Evolutionary conservation across 192 early-diverging fungal genomes (phyloP).

Genomic region (Gonapodya sp.): DNA sequence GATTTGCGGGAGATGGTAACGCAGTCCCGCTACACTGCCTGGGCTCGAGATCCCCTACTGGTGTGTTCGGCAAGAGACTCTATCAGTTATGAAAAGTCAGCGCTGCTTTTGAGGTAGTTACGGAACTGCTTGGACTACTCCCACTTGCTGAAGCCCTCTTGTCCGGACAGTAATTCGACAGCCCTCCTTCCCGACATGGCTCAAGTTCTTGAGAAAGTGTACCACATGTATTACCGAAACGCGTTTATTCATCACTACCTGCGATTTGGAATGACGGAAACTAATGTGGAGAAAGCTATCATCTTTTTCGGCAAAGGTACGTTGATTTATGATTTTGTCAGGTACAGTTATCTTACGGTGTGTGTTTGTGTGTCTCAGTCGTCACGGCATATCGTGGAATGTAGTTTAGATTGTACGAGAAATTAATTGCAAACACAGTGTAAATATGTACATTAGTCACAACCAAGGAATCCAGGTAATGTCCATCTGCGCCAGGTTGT

Average conservation of each 20-base stretch:
- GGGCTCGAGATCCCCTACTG: background rate
- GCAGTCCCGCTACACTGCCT: background rate
- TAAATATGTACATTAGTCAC: constrained; percentile 25
- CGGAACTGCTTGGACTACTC: background rate
- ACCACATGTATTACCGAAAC: background rate
- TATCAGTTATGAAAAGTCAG: background rate
- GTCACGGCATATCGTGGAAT: too few species aligned
- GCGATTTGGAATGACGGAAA: background rate
- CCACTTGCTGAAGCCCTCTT: background rate
- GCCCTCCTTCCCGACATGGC: background rate
- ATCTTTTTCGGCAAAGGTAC: background rate
- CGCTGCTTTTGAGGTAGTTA: background rate
- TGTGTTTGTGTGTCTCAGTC: too few species aligned
- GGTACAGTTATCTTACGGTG: too few species aligned
- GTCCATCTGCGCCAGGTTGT: constrained; percentile 93
- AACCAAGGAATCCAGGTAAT: constrained; percentile 85
- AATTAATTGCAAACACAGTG: background rate
- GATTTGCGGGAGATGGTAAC: background rate
- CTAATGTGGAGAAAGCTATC: background rate
- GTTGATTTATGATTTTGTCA: too few species aligned
- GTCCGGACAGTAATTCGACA: background rate
- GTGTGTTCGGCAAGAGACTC: background rate
- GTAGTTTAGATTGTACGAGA: too few species aligned
- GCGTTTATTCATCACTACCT: constrained; percentile 1
- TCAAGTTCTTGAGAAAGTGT: background rate